Evolutionary conservation across 2,329 filamentous ascomycete genomes (phyloP).

Genomic region (Colletotrichum incanum): DNA sequence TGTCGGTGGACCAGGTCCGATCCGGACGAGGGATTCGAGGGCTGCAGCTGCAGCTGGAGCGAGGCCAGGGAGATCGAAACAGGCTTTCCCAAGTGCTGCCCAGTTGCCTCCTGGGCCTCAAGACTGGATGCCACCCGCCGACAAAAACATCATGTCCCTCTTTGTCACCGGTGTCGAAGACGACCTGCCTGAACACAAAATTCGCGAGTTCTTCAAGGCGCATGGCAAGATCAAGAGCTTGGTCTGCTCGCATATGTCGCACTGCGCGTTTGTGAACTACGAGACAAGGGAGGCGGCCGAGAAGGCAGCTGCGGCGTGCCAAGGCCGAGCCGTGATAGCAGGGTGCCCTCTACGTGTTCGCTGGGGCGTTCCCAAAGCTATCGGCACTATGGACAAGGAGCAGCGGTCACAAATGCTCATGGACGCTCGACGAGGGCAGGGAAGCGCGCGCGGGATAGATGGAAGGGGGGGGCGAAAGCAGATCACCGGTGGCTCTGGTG

Average conservation of each 20-base stretch:
- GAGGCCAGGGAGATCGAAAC: slow-evolving; percentile 63
- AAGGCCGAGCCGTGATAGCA: slow-evolving; percentile 90
- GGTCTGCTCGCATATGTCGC: slow-evolving; percentile 96
- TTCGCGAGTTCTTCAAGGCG: slow-evolving; percentile 90
- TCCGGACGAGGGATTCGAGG: slow-evolving; percentile 80
- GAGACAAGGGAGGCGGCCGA: slow-evolving; percentile 88
- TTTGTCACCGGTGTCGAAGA: slow-evolving; percentile 98
- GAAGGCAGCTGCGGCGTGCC: slow-evolving; percentile 85
- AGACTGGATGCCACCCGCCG: slow-evolving; percentile 88
- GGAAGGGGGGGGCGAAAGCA: slow-evolving; percentile 41
- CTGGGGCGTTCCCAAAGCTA: slow-evolving; percentile 93
- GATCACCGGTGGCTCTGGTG: slow-evolving; percentile 15
- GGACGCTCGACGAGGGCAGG: slow-evolving; percentile 72
- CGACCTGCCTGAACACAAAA: slow-evolving; percentile 91
- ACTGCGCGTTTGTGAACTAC: slow-evolving; percentile 98
- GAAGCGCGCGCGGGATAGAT: slow-evolving; percentile 51
- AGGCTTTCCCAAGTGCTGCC: slow-evolving; percentile 78
- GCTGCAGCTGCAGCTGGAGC: slow-evolving; percentile 68
- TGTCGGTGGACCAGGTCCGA: slow-evolving; percentile 78
- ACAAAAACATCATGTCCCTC: slow-evolving; percentile 90
- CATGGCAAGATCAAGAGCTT: slow-evolving; percentile 93
- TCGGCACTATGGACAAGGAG: slow-evolving; percentile 93
- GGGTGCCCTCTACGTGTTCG: slow-evolving; percentile 91
- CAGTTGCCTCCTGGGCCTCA: slow-evolving; percentile 85
- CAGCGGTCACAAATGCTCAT: slow-evolving; percentile 85